Conservation (phyloP, 305 asterid species). For the Andrographis paniculata region DNA sequence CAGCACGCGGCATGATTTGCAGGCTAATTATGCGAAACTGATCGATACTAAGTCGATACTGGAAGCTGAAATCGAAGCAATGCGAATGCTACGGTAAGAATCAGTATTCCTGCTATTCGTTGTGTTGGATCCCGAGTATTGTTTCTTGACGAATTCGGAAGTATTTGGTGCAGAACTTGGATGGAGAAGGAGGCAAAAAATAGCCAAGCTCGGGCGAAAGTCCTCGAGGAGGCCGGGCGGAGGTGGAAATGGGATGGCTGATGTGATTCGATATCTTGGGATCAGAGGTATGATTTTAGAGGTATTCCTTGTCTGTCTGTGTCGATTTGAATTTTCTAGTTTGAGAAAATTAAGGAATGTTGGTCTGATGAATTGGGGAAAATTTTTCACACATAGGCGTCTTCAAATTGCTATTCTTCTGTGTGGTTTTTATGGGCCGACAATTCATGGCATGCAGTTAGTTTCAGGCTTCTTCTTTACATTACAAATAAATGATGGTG, state of each 20-base stretch:
- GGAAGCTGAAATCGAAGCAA: constrained; percentile 83
- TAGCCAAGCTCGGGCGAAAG: constrained; percentile 69
- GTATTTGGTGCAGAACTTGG: constrained; percentile 59
- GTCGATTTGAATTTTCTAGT: too few relatives aligned
- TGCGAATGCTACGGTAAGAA: constrained; percentile 68
- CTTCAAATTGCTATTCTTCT: too few relatives aligned
- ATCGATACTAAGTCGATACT: constrained; percentile 59
- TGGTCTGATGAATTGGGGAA: too few relatives aligned
- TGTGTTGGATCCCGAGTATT: background rate
- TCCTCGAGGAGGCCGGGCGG: constrained; percentile 71
- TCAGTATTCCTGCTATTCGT: background rate
- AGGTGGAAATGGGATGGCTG: constrained; percentile 85
- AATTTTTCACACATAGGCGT: too few relatives aligned
- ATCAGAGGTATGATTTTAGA: too few relatives aligned
- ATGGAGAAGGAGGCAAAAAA: constrained; percentile 82
- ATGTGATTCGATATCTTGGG: constrained; percentile 7
- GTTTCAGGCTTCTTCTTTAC: too few relatives aligned
- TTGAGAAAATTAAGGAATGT: too few relatives aligned
- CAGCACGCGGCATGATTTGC: constrained; percentile 29
- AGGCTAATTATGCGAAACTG: constrained; percentile 39
- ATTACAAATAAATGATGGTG: too few relatives aligned
- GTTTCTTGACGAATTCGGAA: background rate
- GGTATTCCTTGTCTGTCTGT: too few relatives aligned
- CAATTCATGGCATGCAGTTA: too few relatives aligned
- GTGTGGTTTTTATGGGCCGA: too few relatives aligned